A percentile compares a stretch with the other conserved stretches of the same genome.
Conservation (phyloP, 1,284 basidiomycete genomes). For the Lignosus rhinocerotis region DNA sequence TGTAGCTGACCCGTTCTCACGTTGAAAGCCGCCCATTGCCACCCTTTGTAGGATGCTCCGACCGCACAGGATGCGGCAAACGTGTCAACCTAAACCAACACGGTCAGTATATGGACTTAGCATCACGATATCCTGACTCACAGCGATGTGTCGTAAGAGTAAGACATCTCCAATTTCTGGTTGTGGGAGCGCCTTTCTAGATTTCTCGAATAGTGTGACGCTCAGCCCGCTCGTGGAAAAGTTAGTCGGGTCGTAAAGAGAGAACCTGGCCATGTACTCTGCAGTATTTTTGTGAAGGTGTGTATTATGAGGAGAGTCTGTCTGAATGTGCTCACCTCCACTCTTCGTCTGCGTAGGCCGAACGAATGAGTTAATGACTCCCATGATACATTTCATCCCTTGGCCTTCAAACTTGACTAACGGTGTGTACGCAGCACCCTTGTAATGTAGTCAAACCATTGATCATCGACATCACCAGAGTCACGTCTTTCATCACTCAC, state of each 20-base stretch:
- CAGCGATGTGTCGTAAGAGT: conserved; percentile 35
- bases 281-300: neutral
- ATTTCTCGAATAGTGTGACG: conserved; percentile 54
- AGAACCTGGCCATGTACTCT: conserved; percentile 10
- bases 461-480: neutral
- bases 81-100: conserved; percentile 27
- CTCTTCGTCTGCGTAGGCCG: conserved; percentile 10
- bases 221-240: conserved; percentile 32
- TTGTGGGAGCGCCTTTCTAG: conserved; percentile 50
- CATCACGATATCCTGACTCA: conserved; percentile 4
- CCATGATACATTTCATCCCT: conserved; percentile 25
- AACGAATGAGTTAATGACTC: conserved; percentile 19
- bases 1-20: conserved; percentile 20
- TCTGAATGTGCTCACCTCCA: conserved; percentile 17
- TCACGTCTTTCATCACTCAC: neutral
- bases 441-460: neutral
- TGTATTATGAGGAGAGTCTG: neutral
- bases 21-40: conserved; percentile 34
- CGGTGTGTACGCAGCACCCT: conserved; percentile 20
- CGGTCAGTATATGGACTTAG: neutral
- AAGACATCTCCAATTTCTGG: conserved; percentile 46
- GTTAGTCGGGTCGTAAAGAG: conserved; percentile 47
- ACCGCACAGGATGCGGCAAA: conserved; percentile 37
- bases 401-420: conserved; percentile 12
- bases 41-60: conserved; percentile 28